Base-by-base conservation (phyloP, 768 basidiomycete genomes). In the Melanogaster broomeanus region DNA sequence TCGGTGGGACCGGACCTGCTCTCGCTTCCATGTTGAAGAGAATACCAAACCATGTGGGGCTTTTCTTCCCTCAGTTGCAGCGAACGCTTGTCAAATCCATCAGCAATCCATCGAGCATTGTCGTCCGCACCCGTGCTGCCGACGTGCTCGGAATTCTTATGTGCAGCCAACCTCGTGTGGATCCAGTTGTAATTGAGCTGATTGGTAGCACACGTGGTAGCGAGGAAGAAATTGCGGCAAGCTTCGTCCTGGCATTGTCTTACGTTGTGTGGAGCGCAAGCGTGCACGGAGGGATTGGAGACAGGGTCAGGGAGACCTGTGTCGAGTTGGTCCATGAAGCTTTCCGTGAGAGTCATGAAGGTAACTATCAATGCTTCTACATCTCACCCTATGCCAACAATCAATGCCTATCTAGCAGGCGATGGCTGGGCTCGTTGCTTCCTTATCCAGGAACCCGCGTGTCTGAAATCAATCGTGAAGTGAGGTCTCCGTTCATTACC, bases 11-110 rank as follows among this genome's bases (percentile, higher is more conserved):
- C 0, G 93, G 93, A 7, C 82, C 80, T 30, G 91, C 95, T 6
- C 79, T 99, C 44, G 82, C 85, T 0, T 82, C 85, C 19, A 91
- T 98, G 83, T 76, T 98, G 38, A 84, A 85, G 56, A 80, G 82
- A 40, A 94, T 97, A 21, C 94, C 95, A 0, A 74, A 78, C 4
- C 90, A 96, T 59, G 93, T 98, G 60, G 92, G 90, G 68, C 96
- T 96, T 3, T 98, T 98, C 85, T 98, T 98, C 81, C 97, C 96
- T 2, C 97, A 98, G 62, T 73, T 98, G 30, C 96, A 98, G 62
- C 83, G 95, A 30, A 98, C 94, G 0, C 98, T 98, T 62, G 89
- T 97, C 66, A 98, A 98, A 73, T 90, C 93, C 39, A 80, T 88
- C 3, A 82, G 87, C 50, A 95, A 98, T 66, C 69, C 87, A 8